Percentiles rank a stretch among this genome's conserved stretches.
These are phyloP conservation scores for Lactarius hatsudake DNA, from an alignment of 768 basidiomycete species.

Conservation along the genomic window DNA sequence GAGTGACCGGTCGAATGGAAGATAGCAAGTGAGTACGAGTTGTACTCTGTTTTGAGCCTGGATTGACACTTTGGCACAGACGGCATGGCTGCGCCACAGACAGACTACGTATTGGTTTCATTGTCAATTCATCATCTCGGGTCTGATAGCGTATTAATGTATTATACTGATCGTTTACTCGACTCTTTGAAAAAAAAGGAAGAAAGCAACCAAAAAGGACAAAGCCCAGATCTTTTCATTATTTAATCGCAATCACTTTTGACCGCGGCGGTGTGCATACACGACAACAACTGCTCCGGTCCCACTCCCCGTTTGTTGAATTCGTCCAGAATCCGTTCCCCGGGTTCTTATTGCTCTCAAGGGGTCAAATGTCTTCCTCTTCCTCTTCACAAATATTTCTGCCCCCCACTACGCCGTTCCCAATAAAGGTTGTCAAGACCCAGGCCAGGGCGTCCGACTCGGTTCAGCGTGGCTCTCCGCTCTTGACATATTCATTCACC, in stretches of 20 bases:
- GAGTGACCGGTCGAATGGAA: slow-evolving; percentile 8
- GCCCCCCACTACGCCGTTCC: slow-evolving; percentile 79
- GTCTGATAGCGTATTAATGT: neutral
- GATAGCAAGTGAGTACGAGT: neutral
- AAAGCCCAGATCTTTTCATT: neutral
- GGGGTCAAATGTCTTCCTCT: slow-evolving; percentile 17
- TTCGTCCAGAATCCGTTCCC: slow-evolving; percentile 3
- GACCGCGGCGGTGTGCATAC: slow-evolving; percentile 15
- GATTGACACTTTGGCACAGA: neutral
- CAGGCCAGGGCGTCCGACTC: slow-evolving; percentile 45
- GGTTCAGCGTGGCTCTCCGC: slow-evolving; percentile 68
- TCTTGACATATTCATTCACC: slow-evolving; percentile 83
- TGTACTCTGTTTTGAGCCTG: slow-evolving; percentile 12
- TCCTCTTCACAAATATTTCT: slow-evolving; percentile 61
- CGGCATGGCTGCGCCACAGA: slow-evolving; percentile 11
- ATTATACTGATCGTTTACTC: neutral
- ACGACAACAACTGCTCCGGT: slow-evolving; percentile 10
- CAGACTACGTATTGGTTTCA: slow-evolving; percentile 3
- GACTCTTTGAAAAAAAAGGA: neutral
- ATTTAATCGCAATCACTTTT: slow-evolving; percentile 1
- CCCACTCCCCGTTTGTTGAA: slow-evolving; percentile 4
- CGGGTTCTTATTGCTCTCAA: neutral
- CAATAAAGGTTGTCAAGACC: slow-evolving; percentile 75
- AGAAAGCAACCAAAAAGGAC: neutral
- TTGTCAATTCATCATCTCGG: neutral